Percentiles rank a stretch among this genome's conserved stretches.
Conservation (phyloP, 2,329 filamentous ascomycete genomes). For the Ophiobolus disseminans region DNA sequence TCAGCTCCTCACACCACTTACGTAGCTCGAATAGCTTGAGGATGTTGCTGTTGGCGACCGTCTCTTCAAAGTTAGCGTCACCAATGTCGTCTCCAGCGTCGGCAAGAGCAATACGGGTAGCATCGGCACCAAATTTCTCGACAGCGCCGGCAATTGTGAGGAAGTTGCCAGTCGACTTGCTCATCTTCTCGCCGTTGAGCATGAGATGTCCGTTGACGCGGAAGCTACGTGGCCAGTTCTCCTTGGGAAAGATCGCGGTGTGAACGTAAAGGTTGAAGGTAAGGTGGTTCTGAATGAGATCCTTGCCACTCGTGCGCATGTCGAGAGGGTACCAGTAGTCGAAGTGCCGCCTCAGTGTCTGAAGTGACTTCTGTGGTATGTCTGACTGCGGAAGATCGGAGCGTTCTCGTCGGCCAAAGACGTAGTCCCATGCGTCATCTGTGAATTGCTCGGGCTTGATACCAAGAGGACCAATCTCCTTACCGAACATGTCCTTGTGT, state of each 20-base stretch:
- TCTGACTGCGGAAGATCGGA: conserved; percentile 72
- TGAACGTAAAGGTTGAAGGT: conserved; percentile 97
- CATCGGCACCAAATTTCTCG: conserved; percentile 93
- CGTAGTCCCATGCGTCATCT: conserved; percentile 95
- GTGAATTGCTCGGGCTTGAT: conserved; percentile 86
- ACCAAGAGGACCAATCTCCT: conserved; percentile 49
- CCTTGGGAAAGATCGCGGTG: conserved; percentile 81
- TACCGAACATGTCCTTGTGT: conserved; percentile 86
- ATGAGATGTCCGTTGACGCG: conserved; percentile 92
- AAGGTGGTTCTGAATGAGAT: conserved; percentile 75
- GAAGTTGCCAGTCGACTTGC: conserved; percentile 97
- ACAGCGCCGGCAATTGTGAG: conserved; percentile 86
- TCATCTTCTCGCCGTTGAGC: conserved; percentile 98
- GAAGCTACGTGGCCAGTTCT: conserved; percentile 88
- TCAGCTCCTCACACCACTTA: conserved; percentile 90
- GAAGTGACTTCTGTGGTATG: conserved; percentile 76
- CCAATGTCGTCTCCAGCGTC: conserved; percentile 94
- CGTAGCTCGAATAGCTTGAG: conserved; percentile 81
- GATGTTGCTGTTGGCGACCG: conserved; percentile 90
- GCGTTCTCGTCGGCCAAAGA: conserved; percentile 80
- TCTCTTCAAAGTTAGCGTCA: conserved; percentile 97
- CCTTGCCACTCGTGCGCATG: conserved; percentile 86
- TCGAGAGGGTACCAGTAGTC: conserved; percentile 98
- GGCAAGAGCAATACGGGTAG: conserved; percentile 86
- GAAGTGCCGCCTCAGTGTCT: conserved; percentile 87